Evolutionary conservation across 306 rosid species (phyloP).

Genomic region (Vigna unguiculata): DNA sequence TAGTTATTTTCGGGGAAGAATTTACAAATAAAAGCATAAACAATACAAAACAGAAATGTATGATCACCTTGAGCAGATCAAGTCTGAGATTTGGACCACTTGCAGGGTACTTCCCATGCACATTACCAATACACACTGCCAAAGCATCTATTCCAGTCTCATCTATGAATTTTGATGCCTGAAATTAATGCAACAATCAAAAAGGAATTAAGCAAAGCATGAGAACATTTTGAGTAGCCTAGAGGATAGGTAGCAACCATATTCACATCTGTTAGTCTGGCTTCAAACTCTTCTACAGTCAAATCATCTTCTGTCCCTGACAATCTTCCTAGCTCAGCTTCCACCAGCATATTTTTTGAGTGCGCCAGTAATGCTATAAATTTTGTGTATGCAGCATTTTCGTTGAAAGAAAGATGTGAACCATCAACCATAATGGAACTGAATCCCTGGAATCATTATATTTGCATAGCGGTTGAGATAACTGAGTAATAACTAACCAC

Average conservation of each 20-base stretch:
- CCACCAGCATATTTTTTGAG: slow-evolving; percentile 80
- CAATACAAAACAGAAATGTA: slow-evolving; percentile 21
- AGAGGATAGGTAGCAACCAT: slow-evolving; percentile 60
- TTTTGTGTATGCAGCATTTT: slow-evolving; percentile 78
- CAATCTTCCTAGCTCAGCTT: slow-evolving; percentile 95
- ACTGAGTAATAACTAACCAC: slow-evolving; percentile 29
- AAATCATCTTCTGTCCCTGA: slow-evolving; percentile 97
- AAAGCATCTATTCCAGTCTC: slow-evolving; percentile 95
- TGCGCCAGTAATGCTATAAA: slow-evolving; percentile 77
- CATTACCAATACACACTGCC: slow-evolving; percentile 97
- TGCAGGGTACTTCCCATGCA: slow-evolving; percentile 92
- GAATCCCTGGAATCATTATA: slow-evolving; percentile 70
- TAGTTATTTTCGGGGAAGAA: neutral
- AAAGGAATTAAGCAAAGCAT: slow-evolving; percentile 33
- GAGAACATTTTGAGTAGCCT: slow-evolving; percentile 14
- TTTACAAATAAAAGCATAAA: neutral
- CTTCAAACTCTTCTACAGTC: slow-evolving; percentile 93
- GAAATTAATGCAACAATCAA: slow-evolving; percentile 46
- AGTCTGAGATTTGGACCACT: slow-evolving; percentile 90
- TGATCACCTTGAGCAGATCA: slow-evolving; percentile 88
- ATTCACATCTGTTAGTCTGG: slow-evolving; percentile 78
- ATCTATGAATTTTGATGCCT: slow-evolving; percentile 90
- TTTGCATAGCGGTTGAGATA: slow-evolving; percentile 36
- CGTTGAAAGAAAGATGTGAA: slow-evolving; percentile 83
- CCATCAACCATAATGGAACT: slow-evolving; percentile 95